Evolutionary conservation across 2,329 filamentous ascomycete genomes (phyloP).

Genomic region (Cercospora nicotianae): DNA sequence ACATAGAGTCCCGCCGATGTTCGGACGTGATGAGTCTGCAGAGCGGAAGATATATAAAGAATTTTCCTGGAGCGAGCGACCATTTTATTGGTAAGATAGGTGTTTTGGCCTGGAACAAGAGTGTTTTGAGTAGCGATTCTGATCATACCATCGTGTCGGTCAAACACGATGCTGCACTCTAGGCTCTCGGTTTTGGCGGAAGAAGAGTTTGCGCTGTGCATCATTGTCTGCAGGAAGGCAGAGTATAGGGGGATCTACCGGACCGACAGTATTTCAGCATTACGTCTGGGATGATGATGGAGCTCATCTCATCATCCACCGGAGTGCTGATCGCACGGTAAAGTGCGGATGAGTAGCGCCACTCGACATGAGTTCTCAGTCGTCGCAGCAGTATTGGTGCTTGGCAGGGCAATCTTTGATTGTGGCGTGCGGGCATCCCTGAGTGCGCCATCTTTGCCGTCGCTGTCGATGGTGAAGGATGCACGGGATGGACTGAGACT

Average conservation of each 20-base stretch:
- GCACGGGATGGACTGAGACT: neutral
- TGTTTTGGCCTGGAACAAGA: conserved; percentile 1
- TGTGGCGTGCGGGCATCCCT: neutral
- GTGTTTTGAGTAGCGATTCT: neutral
- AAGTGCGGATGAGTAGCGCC: neutral
- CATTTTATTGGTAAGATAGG: neutral
- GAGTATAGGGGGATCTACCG: conserved; percentile 7
- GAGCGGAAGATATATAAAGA: neutral
- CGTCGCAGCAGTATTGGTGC: neutral
- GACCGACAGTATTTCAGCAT: neutral
- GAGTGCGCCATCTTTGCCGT: neutral
- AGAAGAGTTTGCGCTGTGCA: neutral
- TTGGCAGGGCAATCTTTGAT: neutral
- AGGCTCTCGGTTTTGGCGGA: neutral
- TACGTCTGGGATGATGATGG: neutral
- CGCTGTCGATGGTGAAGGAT: neutral
- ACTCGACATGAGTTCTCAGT: neutral
- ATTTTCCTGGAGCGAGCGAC: neutral
- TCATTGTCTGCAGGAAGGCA: neutral
- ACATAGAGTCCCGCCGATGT: neutral
- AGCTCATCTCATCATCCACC: neutral
- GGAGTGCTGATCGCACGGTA: neutral
- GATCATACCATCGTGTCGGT: neutral
- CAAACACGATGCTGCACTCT: neutral
- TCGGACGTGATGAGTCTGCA: neutral